These are phyloP conservation scores for Pseudogymnoascus sp. DNA, from an alignment of 2,329 filamentous ascomycete genomes.

Conservation along the genomic window DNA sequence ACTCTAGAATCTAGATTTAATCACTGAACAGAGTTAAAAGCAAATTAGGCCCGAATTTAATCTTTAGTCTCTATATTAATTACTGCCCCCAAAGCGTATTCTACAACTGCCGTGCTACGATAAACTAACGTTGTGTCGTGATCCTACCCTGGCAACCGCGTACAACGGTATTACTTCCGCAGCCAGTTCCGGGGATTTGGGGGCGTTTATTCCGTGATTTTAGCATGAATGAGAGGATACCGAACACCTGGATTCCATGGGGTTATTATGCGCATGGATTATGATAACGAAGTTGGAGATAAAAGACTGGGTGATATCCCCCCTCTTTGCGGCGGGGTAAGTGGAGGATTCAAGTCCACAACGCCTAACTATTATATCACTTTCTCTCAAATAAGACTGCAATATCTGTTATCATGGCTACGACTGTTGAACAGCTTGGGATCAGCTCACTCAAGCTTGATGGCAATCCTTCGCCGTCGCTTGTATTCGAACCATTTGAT, in stretches of 20 bases:
- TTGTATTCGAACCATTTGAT: slow-evolving; percentile 32
- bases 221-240: slow-evolving; percentile 12
- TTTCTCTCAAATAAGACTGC: not conserved
- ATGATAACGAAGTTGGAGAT: not conserved
- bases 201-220: slow-evolving; percentile 3
- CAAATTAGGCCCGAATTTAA: not conserved
- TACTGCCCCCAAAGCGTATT: not conserved
- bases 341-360: not conserved
- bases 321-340: not conserved
- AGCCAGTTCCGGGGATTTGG: not conserved
- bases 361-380: not conserved
- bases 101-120: not conserved
- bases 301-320: not conserved
- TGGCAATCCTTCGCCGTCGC: slow-evolving; percentile 14
- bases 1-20: not conserved
- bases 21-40: not conserved
- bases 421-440: slow-evolving; percentile 6
- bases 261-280: not conserved
- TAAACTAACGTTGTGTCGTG: not conserved
- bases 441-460: slow-evolving; percentile 19
- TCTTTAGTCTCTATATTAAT: not conserved
- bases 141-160: not conserved
- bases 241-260: not conserved
- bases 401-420: not conserved
- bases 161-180: not conserved